Conservation (phyloP, 2,329 filamentous ascomycete genomes). For the Purpureocillium takamizusanense region DNA sequence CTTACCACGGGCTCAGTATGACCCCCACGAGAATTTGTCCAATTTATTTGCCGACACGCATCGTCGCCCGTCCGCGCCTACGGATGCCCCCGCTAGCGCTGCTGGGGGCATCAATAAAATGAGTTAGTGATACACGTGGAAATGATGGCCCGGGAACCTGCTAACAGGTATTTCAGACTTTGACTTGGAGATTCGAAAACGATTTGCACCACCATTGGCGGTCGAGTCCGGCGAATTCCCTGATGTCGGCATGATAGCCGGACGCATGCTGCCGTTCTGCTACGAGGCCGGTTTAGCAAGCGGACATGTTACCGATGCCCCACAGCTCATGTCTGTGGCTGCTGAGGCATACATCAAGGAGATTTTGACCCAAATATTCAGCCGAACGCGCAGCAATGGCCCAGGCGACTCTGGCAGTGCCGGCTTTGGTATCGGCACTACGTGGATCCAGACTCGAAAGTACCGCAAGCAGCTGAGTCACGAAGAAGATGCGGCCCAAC, state of each 20-base stretch:
- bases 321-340: conserved; percentile 55
- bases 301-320: conserved; percentile 50
- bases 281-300: conserved; percentile 55
- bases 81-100: conserved; percentile 59
- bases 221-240: conserved; percentile 63
- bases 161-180: conserved; percentile 37
- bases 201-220: conserved; percentile 54
- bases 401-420: conserved; percentile 52
- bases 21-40: conserved; percentile 44
- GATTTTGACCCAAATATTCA: conserved; percentile 52
- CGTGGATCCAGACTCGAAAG: conserved; percentile 69
- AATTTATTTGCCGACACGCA: conserved; percentile 43
- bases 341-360: conserved; percentile 62
- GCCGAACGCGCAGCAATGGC: conserved; percentile 55
- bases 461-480: conserved; percentile 66
- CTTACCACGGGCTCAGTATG: conserved; percentile 31
- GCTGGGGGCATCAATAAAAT: conserved; percentile 67
- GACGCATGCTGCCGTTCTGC: conserved; percentile 59
- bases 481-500: conserved; percentile 65
- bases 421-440: conserved; percentile 55
- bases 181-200: conserved; percentile 59
- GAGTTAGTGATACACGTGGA: conserved; percentile 43
- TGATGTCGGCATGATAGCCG: conserved; percentile 52
- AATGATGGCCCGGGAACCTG: not conserved
- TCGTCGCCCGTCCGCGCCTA: conserved; percentile 33